Evolutionary conservation across 495 filamentous ascomycete genomes (phyloP), one percentile per base, ranked within the genome.

Genomic region (Neurospora cerealis): DNA sequence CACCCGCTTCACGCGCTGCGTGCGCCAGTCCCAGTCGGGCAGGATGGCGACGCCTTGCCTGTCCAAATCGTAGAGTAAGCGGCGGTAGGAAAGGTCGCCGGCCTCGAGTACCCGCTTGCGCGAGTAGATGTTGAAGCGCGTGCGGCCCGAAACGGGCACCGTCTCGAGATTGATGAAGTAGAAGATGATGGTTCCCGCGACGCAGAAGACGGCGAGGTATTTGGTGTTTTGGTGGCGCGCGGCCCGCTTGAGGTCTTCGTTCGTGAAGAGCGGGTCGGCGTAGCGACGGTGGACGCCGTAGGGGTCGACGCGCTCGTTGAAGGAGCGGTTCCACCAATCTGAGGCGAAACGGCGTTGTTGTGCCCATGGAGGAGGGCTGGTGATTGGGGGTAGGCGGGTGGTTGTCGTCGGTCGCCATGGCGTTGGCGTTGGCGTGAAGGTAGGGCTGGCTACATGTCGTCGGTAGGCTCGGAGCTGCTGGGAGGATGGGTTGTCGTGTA

Each of bases 121-220:
- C 40, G 87, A 87, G 44, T 94, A 83, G 74, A 90, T 89, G 77
- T 95, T 97, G 85, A 98, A 98, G 46, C 95, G 89, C 70, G 87
- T 87, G 24, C 95, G 90, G 4, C 92, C 91, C 9, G 90, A 91
- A 48, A 93, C 90, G 62, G 94, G 93, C 17, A 97, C 94, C 10
- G 85, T 88, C 76, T 98, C 93, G 13, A 92, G 83, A 77, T 97
- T 91, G 78, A 84, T 86, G 66, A 92, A 81, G 81, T 95, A 95
- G 78, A 95, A 89, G 36, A 80, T 76, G 0, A 83, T 75, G 1
- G 79, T 83, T 71, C 82, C 83, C 1, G 80, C 72, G 17, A 83
- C 77, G n/a, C 81, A 73, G 21, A 84, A 19, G 1, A 79, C 24
- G 17, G 80, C 42, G 10, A 87, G 54, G 13, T 75, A 74, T 76